Conservation (phyloP, 768 basidiomycete genomes). For the Kwoniella botswanensis region DNA sequence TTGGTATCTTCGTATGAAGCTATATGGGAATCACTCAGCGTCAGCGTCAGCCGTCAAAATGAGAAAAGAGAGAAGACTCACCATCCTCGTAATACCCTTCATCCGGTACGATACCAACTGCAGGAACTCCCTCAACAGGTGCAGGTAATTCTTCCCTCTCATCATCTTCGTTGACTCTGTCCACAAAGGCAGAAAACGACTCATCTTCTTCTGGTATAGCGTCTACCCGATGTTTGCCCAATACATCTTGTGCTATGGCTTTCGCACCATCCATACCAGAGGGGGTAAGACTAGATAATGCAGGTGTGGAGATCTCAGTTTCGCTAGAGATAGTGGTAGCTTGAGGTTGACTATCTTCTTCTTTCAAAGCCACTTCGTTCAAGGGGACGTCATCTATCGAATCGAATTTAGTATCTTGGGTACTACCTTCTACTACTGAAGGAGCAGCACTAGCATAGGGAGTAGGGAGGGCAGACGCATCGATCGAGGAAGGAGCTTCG, state of each 20-base stretch:
- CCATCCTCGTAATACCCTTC: slow-evolving; percentile 10
- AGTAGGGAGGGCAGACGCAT: slow-evolving; percentile 3
- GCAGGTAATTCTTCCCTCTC: slow-evolving; percentile 14
- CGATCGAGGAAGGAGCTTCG: not conserved
- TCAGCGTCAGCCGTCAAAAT: not conserved
- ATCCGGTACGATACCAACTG: slow-evolving; percentile 18
- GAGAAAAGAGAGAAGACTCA: not conserved
- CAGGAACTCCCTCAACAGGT: slow-evolving; percentile 5
- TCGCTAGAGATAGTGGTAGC: not conserved
- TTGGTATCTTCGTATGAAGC: not conserved
- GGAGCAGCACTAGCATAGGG: slow-evolving; percentile 16
- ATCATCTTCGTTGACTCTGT: not conserved
- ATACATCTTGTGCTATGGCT: not conserved
- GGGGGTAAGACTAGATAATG: slow-evolving; percentile 6
- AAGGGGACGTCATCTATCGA: not conserved
- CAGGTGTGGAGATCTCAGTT: slow-evolving; percentile 7
- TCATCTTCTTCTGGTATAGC: slow-evolving; percentile 20
- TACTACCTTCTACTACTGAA: not conserved
- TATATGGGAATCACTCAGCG: not conserved
- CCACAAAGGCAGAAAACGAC: slow-evolving; percentile 13
- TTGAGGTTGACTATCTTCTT: not conserved
- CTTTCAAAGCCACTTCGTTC: slow-evolving; percentile 4
- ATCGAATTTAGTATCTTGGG: not conserved
- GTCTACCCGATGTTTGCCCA: not conserved
- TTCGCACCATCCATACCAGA: slow-evolving; percentile 1